phyloP scores from a whole-genome alignment of 768 basidiomycete genomes.

The Leucosporidium scottii region DNA sequence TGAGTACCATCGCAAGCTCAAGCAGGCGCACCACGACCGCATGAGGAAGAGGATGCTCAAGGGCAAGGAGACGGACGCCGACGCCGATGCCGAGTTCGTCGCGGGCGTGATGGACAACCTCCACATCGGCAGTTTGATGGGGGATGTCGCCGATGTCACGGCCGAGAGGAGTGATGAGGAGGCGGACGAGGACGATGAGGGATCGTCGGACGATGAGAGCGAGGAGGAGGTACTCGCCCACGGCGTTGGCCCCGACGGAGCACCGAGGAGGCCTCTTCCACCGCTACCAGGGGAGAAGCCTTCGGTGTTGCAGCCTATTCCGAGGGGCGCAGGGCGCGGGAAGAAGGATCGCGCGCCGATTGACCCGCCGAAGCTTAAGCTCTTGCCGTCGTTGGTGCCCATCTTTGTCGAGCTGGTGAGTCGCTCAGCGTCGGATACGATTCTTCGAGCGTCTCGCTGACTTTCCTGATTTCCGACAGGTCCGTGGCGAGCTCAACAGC shows the following conservation, averaged over 20 bases:
- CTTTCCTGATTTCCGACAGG: no score
- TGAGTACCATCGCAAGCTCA: conserved; percentile 87
- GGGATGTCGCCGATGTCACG: conserved; percentile 71
- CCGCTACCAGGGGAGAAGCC: not conserved
- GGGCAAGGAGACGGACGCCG: conserved; percentile 46
- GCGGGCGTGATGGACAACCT: conserved; percentile 74
- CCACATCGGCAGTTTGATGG: conserved; percentile 68
- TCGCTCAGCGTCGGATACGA: no score
- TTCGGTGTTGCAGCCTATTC: conserved; percentile 18
- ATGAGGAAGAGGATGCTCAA: conserved; percentile 75
- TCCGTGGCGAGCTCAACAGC: no score
- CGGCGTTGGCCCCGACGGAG: conserved; percentile 32
- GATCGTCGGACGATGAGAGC: conserved; percentile 49
- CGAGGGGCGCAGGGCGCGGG: conserved; percentile 21
- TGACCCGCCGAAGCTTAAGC: conserved; percentile 66
- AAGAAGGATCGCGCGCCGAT: conserved; percentile 50
- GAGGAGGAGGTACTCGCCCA: conserved; percentile 46
- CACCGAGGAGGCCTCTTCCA: conserved; percentile 39
- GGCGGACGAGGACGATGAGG: conserved; percentile 34
- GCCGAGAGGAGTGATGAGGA: conserved; percentile 54
- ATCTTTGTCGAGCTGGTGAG: conserved; percentile 84
- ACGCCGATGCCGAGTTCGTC: conserved; percentile 79
- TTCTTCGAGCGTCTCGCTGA: no score
- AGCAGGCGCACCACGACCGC: conserved; percentile 85
- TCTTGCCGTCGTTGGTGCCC: conserved; percentile 75